Base-by-base conservation (phyloP, 164 flowering plant species). In the Liquidambar formosana region DNA sequence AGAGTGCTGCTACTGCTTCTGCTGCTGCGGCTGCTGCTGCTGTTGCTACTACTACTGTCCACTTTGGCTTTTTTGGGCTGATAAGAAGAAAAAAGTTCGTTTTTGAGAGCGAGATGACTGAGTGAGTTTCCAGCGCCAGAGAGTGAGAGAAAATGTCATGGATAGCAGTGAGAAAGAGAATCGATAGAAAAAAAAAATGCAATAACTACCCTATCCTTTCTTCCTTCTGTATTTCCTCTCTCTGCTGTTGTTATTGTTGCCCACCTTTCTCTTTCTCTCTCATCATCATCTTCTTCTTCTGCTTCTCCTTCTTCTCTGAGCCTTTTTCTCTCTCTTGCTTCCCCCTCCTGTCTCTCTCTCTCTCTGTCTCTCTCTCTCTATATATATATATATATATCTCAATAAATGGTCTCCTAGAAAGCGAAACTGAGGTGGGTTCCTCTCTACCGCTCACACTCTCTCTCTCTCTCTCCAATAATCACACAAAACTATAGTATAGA, bases 381-480 rank as follows among this genome's bases (percentile, higher is more conserved):
- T 25, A 52, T 61, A 43, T 23, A 25, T 53, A 33, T 33, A 33
- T 33, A 33, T 33, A 33, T 33, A 33, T 33, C 41, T 33, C 41
- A n/a, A n/a, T n/a, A n/a, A n/a, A 44, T 66, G 78, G 69, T 72
- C 66, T 71, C 77, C 76, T 64, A 70, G 71, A 77, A 80, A 81
- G 84, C 61, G 75, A 64, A 71, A 65, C 59, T 60, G 66, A 65
- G 64, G 74, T 78, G 69, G 71, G 63, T 71, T 64, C 45, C 61
- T 64, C 77, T 61, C 53, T 12, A 52, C 61, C 66, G 53, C 65
- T 57, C 53, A 26, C 28, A 44, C 58, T 15, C 33, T 48, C 51
- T n/a, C 28, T 65, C 71, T 68, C 71, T 73, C 77, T 68, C 71
- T 67, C 75, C 48, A 71, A 67, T 57, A 64, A 71, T 75, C 67